A percentile compares a stretch with the other conserved stretches of the same genome.
Conservation (phyloP, 1,284 basidiomycete genomes). For the Irpex rosettiformis region DNA sequence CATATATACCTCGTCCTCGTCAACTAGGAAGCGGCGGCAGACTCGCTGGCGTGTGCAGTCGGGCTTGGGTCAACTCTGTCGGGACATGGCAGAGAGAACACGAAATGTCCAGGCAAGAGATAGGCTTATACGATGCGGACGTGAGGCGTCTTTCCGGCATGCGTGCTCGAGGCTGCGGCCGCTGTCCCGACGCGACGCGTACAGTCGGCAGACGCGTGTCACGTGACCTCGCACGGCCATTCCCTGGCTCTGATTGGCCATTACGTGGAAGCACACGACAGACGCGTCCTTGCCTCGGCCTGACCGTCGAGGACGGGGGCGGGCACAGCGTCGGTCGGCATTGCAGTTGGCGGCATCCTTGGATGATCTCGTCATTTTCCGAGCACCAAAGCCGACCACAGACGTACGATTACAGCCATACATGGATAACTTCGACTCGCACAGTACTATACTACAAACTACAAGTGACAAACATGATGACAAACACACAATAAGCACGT, state of each 20-base stretch:
- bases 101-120: not conserved
- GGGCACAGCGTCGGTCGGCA: not conserved
- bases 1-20: not conserved
- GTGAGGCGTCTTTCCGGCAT: not conserved
- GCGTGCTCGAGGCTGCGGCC: too few relatives aligned
- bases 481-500: too few relatives aligned
- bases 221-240: not conserved
- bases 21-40: not conserved
- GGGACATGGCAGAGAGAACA: not conserved
- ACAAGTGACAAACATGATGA: too few relatives aligned
- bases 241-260: too few relatives aligned
- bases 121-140: not conserved
- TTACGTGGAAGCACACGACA: not conserved
- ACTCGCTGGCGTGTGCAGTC: not conserved
- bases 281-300: not conserved
- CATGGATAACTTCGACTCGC: too few relatives aligned
- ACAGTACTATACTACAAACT: too few relatives aligned
- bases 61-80: not conserved
- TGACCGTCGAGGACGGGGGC: not conserved
- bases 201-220: not conserved
- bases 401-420: too few relatives aligned
- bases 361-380: too few relatives aligned
- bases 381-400: too few relatives aligned
- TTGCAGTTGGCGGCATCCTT: too few relatives aligned
- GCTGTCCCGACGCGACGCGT: slow-evolving; percentile 5